A percentile compares a stretch with the other conserved stretches of the same genome.
These are phyloP conservation scores for Periconia sp. DNA, from an alignment of 2,329 filamentous ascomycete species.

Conservation along the genomic window DNA sequence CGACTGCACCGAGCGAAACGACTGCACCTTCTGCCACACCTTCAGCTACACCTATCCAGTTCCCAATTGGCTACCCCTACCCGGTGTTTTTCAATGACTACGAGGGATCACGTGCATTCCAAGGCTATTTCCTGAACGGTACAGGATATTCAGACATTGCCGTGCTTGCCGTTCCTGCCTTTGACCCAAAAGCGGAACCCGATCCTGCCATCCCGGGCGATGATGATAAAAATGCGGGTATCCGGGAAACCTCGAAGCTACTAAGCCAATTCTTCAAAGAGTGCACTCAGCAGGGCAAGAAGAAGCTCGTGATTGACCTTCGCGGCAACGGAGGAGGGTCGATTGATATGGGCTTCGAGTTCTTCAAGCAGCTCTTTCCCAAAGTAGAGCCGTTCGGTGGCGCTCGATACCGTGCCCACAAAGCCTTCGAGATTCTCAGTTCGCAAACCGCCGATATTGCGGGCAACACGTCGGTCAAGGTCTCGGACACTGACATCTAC, in stretches of 20 bases:
- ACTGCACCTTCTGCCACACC: conserved; percentile 4
- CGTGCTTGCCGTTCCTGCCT: conserved; percentile 46
- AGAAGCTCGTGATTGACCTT: conserved; percentile 66
- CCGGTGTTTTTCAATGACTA: conserved; percentile 34
- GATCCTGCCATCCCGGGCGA: no score
- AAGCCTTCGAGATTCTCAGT: conserved; percentile 41
- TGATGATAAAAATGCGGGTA: conserved; percentile 5
- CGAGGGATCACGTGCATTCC: conserved; percentile 28
- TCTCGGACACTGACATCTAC: conserved; percentile 5
- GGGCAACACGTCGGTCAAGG: conserved; percentile 20
- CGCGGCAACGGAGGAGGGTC: conserved; percentile 63
- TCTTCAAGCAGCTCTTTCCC: conserved; percentile 60
- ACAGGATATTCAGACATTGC: conserved; percentile 47
- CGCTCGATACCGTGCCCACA: conserved; percentile 51
- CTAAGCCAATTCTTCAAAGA: conserved; percentile 51
- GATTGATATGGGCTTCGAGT: conserved; percentile 37
- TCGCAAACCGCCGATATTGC: conserved; percentile 14
- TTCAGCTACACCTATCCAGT: conserved; percentile 6
- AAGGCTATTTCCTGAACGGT: conserved; percentile 51
- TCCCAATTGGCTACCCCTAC: conserved; percentile 39
- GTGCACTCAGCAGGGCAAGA: conserved; percentile 54
- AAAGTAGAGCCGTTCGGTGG: conserved; percentile 45
- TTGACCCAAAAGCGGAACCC: conserved; percentile 30
- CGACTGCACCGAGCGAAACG: background rate
- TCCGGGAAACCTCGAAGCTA: conserved; percentile 32